A percentile compares a stretch with the other conserved stretches of the same genome.
Conservation (phyloP, 106 monocot species). For the Acanthochlamys bracteata region DNA sequence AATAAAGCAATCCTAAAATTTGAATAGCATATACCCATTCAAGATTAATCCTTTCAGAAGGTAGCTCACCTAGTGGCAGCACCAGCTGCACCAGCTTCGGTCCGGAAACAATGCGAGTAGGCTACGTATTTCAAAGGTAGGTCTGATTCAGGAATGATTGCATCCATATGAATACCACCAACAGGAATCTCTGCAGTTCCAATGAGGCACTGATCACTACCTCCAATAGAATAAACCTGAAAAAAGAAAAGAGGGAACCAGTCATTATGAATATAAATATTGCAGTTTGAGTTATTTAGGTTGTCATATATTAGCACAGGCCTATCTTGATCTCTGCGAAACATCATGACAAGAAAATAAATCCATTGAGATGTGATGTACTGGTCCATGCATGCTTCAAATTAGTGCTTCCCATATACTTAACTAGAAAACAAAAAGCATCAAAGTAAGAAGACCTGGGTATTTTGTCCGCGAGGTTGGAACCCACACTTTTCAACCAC, state of each 20-base stretch:
- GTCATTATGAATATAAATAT: too few relatives aligned
- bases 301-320: too few relatives aligned
- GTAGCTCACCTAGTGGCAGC: slow-evolving; percentile 52
- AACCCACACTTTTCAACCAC: slow-evolving; percentile 97
- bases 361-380: too few relatives aligned
- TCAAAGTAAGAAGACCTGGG: slow-evolving; percentile 50
- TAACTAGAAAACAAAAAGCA: too few relatives aligned
- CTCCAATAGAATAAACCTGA: slow-evolving; percentile 95
- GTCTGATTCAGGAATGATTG: slow-evolving; percentile 70
- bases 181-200: slow-evolving; percentile 98
- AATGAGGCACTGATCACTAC: slow-evolving; percentile 89
- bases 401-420: too few relatives aligned
- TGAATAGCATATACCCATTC: not conserved
- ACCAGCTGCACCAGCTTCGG: slow-evolving; percentile 97
- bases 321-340: too few relatives aligned
- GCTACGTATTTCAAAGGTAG: slow-evolving; percentile 96
- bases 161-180: slow-evolving; percentile 95
- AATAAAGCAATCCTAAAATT: not conserved
- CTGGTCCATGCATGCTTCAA: too few relatives aligned
- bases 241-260: slow-evolving; percentile 2
- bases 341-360: too few relatives aligned
- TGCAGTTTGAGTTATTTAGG: too few relatives aligned
- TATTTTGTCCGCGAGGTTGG: slow-evolving; percentile 90
- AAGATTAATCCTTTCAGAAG: too few relatives aligned
- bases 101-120: slow-evolving; percentile 90